Evolutionary conservation across 352 stramenopile genomes (phyloP).

Genomic region (Pythium sukuiense): DNA sequence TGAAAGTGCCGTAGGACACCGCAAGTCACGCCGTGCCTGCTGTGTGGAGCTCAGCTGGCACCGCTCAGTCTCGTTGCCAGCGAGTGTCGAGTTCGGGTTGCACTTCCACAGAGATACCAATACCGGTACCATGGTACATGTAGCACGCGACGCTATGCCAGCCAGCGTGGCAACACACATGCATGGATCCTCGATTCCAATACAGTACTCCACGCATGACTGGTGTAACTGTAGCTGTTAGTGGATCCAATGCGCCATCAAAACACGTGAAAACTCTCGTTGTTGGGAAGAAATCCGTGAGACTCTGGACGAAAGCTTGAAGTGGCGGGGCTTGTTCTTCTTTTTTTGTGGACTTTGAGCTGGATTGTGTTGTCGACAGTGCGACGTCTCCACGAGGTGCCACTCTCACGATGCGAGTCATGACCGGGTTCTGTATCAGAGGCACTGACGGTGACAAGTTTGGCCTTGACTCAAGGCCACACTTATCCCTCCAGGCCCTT

Average conservation of each 20-base stretch:
- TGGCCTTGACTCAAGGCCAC: not conserved
- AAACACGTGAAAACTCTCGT: not conserved
- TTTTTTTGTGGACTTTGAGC: not conserved
- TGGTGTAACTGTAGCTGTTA: too few relatives aligned
- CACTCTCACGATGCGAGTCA: not conserved
- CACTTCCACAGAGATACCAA: not conserved
- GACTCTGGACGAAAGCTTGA: not conserved
- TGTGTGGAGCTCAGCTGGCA: not conserved
- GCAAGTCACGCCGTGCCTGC: not conserved
- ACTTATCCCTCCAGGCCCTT: not conserved
- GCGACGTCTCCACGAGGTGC: not conserved
- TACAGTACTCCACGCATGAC: too few relatives aligned
- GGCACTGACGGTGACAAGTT: not conserved
- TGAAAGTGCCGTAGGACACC: not conserved
- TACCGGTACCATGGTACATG: too few relatives aligned
- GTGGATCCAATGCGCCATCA: not conserved
- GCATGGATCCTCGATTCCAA: too few relatives aligned
- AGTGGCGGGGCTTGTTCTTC: not conserved
- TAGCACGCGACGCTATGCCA: too few relatives aligned
- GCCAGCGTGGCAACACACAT: too few relatives aligned
- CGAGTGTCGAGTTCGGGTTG: not conserved
- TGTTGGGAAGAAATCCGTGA: not conserved
- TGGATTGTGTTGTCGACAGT: not conserved
- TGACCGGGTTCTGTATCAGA: not conserved
- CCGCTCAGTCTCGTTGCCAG: not conserved